Evolutionary conservation across 2,329 filamentous ascomycete genomes (phyloP).

Genomic region (Fusarium penzigii): DNA sequence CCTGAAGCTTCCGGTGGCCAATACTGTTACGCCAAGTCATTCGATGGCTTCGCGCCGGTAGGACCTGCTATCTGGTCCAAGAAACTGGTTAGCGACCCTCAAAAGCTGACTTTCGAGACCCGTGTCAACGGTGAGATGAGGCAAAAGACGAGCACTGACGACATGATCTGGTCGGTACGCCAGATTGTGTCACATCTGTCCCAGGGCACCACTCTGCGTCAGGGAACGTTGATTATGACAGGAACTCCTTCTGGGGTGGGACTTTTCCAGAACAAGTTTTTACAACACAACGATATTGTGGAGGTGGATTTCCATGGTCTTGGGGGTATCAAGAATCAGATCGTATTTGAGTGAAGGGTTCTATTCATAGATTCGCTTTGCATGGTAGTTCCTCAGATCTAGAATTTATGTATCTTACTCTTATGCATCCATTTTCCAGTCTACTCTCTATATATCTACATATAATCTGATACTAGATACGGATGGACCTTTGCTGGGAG

Average conservation of each 20-base stretch:
- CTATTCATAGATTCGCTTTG: too few species aligned
- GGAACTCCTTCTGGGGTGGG: conserved; percentile 5
- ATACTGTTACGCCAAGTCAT: conserved; percentile 7
- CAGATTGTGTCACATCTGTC: conserved; percentile 7
- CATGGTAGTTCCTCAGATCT: too few species aligned
- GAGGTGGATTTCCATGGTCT: conserved; percentile 4
- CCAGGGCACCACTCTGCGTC: conserved; percentile 3
- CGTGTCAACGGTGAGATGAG: conserved; percentile 7
- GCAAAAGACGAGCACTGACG: conserved; percentile 3
- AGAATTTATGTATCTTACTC: too few species aligned
- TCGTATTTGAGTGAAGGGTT: conserved; percentile 2
- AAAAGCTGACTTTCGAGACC: conserved; percentile 2
- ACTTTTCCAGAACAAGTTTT: conserved; percentile 2
- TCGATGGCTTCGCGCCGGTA: conserved; percentile 5
- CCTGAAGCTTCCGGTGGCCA: conserved; percentile 5
- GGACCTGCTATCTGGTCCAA: conserved; percentile 5
- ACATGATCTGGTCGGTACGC: conserved; percentile 8
- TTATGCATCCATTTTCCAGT: too few species aligned
- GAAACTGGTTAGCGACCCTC: conserved; percentile 3
- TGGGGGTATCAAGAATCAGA: conserved; percentile 5
- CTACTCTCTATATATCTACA: too few species aligned
- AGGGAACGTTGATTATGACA: conserved; percentile 8
- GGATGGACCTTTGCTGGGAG: too few species aligned
- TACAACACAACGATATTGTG: conserved; percentile 3
- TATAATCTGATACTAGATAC: too few species aligned